phyloP scores from a whole-genome alignment of 139 green algal genomes.

The Chlorella sp. region DNA sequence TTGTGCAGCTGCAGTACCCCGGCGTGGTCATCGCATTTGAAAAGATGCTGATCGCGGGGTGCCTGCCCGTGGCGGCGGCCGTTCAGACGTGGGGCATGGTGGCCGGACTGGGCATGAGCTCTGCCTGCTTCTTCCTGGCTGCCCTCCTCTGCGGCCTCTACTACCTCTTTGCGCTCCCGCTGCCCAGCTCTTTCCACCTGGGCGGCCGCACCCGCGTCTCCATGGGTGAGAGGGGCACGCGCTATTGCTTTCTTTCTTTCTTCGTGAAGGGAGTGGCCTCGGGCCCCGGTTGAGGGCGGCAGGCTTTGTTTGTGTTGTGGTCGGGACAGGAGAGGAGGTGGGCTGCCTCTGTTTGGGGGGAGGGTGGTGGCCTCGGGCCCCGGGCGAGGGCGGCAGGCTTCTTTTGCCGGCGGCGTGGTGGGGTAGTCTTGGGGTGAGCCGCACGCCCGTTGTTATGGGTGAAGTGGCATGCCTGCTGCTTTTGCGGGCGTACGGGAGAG shows the following conservation, averaged over 20 bases:
- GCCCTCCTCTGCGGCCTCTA: constrained; percentile 76
- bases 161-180: constrained; percentile 75
- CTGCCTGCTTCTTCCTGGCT: constrained; percentile 88
- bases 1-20: constrained; percentile 87
- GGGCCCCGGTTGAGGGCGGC: too few relatives aligned
- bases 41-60: constrained; percentile 77
- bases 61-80: constrained; percentile 68
- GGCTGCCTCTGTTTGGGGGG: background rate
- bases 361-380: background rate
- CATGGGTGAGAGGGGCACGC: background rate
- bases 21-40: constrained; percentile 87
- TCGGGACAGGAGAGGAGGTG: too few relatives aligned
- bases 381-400: too few relatives aligned
- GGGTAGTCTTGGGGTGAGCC: too few relatives aligned
- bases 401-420: background rate
- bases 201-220: background rate
- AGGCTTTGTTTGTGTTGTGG: too few relatives aligned
- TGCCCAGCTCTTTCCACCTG: constrained; percentile 81
- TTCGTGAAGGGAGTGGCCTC: background rate
- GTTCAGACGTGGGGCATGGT: constrained; percentile 67
- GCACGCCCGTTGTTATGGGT: too few relatives aligned
- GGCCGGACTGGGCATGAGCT: constrained; percentile 51
- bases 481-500: too few relatives aligned
- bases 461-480: too few relatives aligned
- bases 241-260: background rate